Percentiles rank a stretch among this genome's conserved stretches.
These are phyloP conservation scores for Barbarea vulgaris DNA, from an alignment of 345 rosid genomes.

Conservation along the genomic window DNA sequence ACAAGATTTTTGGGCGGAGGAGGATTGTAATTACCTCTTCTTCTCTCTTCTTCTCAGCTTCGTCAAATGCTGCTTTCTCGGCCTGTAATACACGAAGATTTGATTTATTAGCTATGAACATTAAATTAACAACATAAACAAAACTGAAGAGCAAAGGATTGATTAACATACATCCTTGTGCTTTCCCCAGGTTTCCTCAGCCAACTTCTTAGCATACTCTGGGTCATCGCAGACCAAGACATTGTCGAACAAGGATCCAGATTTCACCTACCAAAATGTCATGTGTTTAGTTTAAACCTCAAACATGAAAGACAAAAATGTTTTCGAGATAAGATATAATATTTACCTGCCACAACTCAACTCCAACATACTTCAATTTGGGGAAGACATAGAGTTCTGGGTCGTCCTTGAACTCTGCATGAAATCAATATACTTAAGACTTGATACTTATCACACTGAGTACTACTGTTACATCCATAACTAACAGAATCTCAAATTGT, in stretches of 20 bases:
- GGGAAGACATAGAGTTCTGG: slow-evolving; percentile 90
- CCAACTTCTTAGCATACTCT: slow-evolving; percentile 80
- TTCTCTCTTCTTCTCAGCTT: slow-evolving; percentile 78
- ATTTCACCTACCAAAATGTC: slow-evolving; percentile 58
- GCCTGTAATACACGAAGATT: not conserved
- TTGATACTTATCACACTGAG: not conserved
- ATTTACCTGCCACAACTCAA: slow-evolving; percentile 97
- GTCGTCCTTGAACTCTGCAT: slow-evolving; percentile 90
- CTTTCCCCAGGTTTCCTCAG: slow-evolving; percentile 97
- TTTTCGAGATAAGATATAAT: not conserved
- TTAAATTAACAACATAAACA: not conserved
- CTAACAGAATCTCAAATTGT: not conserved
- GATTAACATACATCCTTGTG: slow-evolving; percentile 64
- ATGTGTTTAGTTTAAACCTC: not conserved
- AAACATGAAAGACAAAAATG: not conserved
- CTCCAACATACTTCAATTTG: slow-evolving; percentile 85
- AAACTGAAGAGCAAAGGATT: not conserved
- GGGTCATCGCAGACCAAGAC: slow-evolving; percentile 77
- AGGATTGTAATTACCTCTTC: slow-evolving; percentile 64
- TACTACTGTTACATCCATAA: not conserved
- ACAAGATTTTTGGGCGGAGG: not conserved
- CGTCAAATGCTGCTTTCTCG: slow-evolving; percentile 89
- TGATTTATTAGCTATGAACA: not conserved
- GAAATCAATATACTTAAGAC: slow-evolving; percentile 7
- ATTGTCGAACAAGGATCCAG: slow-evolving; percentile 95